phyloP scores from a whole-genome alignment of 805 yeast species.

The Clavispora santaluciae region DNA sequence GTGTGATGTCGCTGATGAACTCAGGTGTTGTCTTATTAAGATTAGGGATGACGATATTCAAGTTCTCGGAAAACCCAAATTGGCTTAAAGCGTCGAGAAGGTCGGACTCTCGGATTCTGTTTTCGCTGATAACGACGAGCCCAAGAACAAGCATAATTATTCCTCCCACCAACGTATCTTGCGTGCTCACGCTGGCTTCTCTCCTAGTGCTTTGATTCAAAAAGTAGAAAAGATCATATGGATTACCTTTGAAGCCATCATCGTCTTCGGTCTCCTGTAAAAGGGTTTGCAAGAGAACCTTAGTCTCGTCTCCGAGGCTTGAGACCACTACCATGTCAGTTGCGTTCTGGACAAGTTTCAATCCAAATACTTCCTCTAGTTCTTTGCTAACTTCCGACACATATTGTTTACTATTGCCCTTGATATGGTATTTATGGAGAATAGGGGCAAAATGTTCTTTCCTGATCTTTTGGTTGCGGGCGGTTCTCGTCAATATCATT shows the following conservation, averaged over 20 bases:
- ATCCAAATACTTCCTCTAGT: slow-evolving; percentile 24
- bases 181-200: slow-evolving; percentile 18
- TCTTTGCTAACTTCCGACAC: slow-evolving; percentile 13
- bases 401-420: slow-evolving; percentile 19
- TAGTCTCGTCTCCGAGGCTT: neutral
- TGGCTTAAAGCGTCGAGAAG: slow-evolving; percentile 18
- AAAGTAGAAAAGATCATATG: slow-evolving; percentile 9
- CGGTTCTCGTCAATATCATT: slow-evolving; percentile 8
- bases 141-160: slow-evolving; percentile 24
- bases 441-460: slow-evolving; percentile 12
- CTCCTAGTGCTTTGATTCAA: slow-evolving; percentile 19
- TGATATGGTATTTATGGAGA: slow-evolving; percentile 11
- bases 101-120: slow-evolving; percentile 25
- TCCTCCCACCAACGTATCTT: slow-evolving; percentile 29
- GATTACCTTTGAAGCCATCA: slow-evolving; percentile 12
- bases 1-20: slow-evolving; percentile 23
- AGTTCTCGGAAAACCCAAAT: slow-evolving; percentile 24
- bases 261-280: slow-evolving; percentile 6
- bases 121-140: slow-evolving; percentile 27
- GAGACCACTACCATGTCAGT: neutral
- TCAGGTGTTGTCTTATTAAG: slow-evolving; percentile 18
- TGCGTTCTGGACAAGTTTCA: slow-evolving; percentile 14
- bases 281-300: neutral
- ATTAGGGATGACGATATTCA: slow-evolving; percentile 16
- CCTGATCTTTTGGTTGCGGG: slow-evolving; percentile 9